Percentiles rank a stretch among this genome's conserved stretches.
phyloP scores from a whole-genome alignment of 331 rosid species.

The Spiraea crenata region DNA sequence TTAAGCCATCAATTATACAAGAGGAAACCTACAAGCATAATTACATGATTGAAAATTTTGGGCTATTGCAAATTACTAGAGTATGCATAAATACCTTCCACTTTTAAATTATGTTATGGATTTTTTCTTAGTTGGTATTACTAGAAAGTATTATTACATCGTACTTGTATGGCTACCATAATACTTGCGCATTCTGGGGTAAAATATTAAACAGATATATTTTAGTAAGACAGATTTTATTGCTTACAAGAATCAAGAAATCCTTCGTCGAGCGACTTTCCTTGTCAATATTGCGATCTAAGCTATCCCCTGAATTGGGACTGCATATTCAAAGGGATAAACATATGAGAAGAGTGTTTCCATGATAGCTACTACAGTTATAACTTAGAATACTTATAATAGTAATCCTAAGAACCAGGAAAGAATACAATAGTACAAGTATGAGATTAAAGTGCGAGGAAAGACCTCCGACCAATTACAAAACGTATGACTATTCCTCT shows the following conservation, averaged over 20 bases:
- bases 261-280: slow-evolving; percentile 75
- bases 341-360: slow-evolving; percentile 20
- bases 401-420: too few species aligned
- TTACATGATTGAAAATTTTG: background rate
- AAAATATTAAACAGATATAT: slow-evolving; percentile 16
- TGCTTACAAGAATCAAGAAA: slow-evolving; percentile 89
- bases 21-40: slow-evolving; percentile 15
- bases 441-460: slow-evolving; percentile 41
- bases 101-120: background rate
- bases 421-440: background rate
- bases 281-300: slow-evolving; percentile 83
- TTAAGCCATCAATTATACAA: background rate
- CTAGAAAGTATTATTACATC: background rate
- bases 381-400: too few species aligned
- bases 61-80: background rate
- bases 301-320: slow-evolving; percentile 92
- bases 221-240: slow-evolving; percentile 18
- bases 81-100: background rate
- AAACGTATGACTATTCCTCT: slow-evolving; percentile 93
- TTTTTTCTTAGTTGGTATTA: background rate
- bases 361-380: background rate
- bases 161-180: slow-evolving; percentile 9
- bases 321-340: slow-evolving; percentile 46
- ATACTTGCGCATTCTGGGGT: slow-evolving; percentile 8
- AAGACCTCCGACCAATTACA: slow-evolving; percentile 96